Evolutionary conservation across 176 grass and related monocot species (phyloP).

Genomic region (Oryza glumipatula): DNA sequence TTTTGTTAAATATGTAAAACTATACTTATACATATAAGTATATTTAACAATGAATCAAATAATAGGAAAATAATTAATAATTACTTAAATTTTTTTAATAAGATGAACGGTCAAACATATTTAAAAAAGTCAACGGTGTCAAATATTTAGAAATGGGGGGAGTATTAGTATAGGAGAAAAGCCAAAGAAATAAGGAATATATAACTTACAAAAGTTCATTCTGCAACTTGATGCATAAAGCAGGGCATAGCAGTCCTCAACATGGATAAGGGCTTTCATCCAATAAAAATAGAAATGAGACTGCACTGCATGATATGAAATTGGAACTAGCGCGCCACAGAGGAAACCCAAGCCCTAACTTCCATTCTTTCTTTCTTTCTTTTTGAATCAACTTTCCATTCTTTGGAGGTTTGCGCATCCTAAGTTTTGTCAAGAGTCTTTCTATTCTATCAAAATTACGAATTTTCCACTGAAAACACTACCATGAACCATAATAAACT

Average conservation of each 20-base stretch:
- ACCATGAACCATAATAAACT: background rate
- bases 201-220: background rate
- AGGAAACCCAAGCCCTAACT: background rate
- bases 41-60: too few relatives aligned
- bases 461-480: background rate
- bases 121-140: too few relatives aligned
- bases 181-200: background rate
- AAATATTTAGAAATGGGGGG: too few relatives aligned
- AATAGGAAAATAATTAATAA: too few relatives aligned
- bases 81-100: too few relatives aligned
- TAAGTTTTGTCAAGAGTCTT: background rate
- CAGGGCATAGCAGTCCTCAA: background rate
- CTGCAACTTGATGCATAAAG: background rate
- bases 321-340: background rate
- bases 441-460: constrained; percentile 8
- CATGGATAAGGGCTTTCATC: too few relatives aligned
- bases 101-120: too few relatives aligned
- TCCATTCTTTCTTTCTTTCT: too few relatives aligned
- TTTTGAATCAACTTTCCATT: background rate
- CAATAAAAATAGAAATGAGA: background rate
- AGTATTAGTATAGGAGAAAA: background rate
- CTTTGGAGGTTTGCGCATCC: background rate
- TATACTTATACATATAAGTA: too few relatives aligned
- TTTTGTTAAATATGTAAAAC: too few relatives aligned
- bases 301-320: background rate